Evolutionary conservation across 306 rosid genomes (phyloP).

Genomic region (Prunus persica): Prunus_persica_NCBIv2 NC_034010.1:26533001-26533500

Average conservation of each 20-base stretch:
- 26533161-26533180: conserved; percentile 33
- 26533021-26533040: conserved; percentile 22
- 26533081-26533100: conserved; percentile 27
- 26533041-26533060: conserved; percentile 46
- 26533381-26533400: neutral
- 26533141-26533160: too few species aligned
- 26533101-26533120: neutral
- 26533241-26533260: conserved; percentile 25
- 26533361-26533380: too few species aligned
- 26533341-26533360: too few species aligned
- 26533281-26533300: neutral
- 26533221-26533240: conserved; percentile 59
- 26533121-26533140: too few species aligned
- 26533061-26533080: conserved; percentile 32
- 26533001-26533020: conserved; percentile 6
- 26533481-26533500: neutral
- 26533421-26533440: neutral
- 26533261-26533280: neutral
- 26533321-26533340: too few species aligned
- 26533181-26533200: conserved; percentile 21
- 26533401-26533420: neutral
- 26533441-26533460: neutral
- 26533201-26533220: conserved; percentile 23
- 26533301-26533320: too few species aligned
- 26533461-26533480: neutral